Percentiles rank a stretch among this genome's conserved stretches.
phyloP scores from a whole-genome alignment of 257 asterid genomes.

The Fraxinus americana region DNA sequence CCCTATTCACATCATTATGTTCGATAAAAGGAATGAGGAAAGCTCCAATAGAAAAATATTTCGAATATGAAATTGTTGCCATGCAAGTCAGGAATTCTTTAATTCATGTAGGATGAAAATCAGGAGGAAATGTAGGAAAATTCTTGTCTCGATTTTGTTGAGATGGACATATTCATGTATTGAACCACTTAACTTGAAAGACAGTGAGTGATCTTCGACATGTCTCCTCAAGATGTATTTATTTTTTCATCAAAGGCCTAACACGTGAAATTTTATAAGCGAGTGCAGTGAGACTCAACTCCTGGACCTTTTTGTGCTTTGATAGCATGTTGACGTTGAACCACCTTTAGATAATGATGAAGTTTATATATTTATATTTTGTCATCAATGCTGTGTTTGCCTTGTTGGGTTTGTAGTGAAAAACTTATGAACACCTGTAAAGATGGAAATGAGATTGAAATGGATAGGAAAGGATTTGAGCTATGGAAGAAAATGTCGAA shows the following conservation, averaged over 20 bases:
- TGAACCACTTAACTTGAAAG: not conserved
- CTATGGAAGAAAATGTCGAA: constrained; percentile 57
- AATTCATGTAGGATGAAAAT: not conserved
- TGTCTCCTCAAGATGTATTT: not conserved
- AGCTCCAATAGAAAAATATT: too few species aligned
- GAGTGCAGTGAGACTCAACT: not conserved
- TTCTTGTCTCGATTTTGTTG: not conserved
- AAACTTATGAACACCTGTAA: constrained; percentile 37
- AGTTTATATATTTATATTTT: not conserved
- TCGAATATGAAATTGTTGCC: not conserved
- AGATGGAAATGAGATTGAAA: constrained; percentile 44
- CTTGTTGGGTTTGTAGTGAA: constrained; percentile 50
- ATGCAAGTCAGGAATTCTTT: not conserved
- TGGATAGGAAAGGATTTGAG: constrained; percentile 51
- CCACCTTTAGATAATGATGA: not conserved
- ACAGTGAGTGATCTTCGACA: not conserved
- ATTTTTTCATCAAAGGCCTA: not conserved
- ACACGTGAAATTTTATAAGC: not conserved
- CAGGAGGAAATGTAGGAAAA: not conserved
- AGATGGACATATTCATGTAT: not conserved
- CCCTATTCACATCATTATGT: constrained; percentile 17
- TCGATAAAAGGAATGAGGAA: not conserved
- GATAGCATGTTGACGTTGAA: not conserved
- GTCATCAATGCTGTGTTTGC: not conserved
- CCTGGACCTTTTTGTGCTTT: not conserved